Evolutionary conservation across 208 protist species (phyloP).

Genomic region (Crithidia fasciculata): DNA sequence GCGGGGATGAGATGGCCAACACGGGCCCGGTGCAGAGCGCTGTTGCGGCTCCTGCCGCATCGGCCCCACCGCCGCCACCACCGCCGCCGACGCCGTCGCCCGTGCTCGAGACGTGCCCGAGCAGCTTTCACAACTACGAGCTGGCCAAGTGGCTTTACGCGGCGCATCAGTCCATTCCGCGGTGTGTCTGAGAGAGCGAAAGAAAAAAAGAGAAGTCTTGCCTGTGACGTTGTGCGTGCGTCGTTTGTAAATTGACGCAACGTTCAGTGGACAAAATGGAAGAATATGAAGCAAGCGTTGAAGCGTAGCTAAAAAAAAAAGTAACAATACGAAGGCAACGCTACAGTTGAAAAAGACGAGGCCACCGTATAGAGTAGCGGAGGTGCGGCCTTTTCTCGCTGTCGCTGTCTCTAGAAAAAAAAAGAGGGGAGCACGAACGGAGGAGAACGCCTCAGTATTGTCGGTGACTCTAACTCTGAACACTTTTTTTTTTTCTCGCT

Average conservation of each 20-base stretch:
- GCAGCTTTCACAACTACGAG: slow-evolving; percentile 36
- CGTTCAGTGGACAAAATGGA: no score
- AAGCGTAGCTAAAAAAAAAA: no score
- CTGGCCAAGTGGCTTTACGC: slow-evolving; percentile 33
- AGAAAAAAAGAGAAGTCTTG: neutral
- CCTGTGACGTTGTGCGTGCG: neutral
- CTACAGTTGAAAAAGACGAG: no score
- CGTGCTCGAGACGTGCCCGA: slow-evolving; percentile 29
- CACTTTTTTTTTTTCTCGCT: no score
- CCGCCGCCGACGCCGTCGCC: neutral
- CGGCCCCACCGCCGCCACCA: neutral
- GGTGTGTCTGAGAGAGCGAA: slow-evolving; percentile 12
- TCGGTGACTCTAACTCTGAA: no score
- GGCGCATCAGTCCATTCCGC: slow-evolving; percentile 22
- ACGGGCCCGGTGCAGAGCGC: neutral
- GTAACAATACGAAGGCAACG: no score
- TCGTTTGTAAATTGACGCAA: neutral
- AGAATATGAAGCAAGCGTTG: no score
- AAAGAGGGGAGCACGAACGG: no score
- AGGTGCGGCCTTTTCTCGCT: no score
- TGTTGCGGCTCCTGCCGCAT: neutral
- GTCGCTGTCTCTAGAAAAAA: no score
- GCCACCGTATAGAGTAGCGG: no score
- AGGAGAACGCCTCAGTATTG: no score
- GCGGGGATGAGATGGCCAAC: neutral